phyloP scores from a whole-genome alignment of 192 early-diverging fungal genomes.

The Mortierella hygrophila region DNA sequence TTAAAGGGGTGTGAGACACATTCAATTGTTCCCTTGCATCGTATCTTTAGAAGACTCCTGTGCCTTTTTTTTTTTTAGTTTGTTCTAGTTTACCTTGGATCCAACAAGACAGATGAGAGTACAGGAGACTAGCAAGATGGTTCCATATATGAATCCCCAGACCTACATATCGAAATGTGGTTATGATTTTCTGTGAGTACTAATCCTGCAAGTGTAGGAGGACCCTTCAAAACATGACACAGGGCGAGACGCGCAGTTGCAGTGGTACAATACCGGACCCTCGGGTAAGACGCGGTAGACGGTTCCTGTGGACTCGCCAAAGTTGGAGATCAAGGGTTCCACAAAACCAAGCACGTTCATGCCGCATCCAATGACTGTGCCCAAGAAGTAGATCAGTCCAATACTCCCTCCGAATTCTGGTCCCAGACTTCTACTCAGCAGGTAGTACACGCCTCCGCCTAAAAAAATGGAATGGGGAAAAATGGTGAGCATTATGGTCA shows the following conservation, averaged over 20 bases:
- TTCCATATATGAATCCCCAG: slow-evolving; percentile 70
- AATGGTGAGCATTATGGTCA: slow-evolving; percentile 6
- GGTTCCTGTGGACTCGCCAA: slow-evolving; percentile 67
- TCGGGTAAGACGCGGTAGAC: slow-evolving; percentile 67
- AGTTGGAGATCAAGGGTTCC: slow-evolving; percentile 73
- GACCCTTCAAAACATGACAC: neutral
- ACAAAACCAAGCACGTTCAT: slow-evolving; percentile 77
- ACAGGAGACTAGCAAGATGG: slow-evolving; percentile 66
- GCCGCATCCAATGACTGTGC: slow-evolving; percentile 68
- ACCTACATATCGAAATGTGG: slow-evolving; percentile 20
- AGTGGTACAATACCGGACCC: slow-evolving; percentile 38
- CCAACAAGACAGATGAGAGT: slow-evolving; percentile 69
- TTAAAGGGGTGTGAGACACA: neutral
- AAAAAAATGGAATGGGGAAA: neutral
- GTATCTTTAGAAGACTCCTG: neutral
- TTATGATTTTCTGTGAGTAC: neutral
- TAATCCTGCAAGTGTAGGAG: neutral
- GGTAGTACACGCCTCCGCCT: slow-evolving; percentile 79
- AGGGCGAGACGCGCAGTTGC: neutral
- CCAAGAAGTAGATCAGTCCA: slow-evolving; percentile 73
- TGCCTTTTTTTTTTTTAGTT: neutral
- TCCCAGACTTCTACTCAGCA: slow-evolving; percentile 74
- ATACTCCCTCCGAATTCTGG: slow-evolving; percentile 83
- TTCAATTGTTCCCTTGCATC: neutral
- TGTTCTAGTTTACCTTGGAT: slow-evolving; percentile 57